Evolutionary conservation across 2,329 filamentous ascomycete species (phyloP).

Genomic region (Rhynchosporium agropyri): DNA sequence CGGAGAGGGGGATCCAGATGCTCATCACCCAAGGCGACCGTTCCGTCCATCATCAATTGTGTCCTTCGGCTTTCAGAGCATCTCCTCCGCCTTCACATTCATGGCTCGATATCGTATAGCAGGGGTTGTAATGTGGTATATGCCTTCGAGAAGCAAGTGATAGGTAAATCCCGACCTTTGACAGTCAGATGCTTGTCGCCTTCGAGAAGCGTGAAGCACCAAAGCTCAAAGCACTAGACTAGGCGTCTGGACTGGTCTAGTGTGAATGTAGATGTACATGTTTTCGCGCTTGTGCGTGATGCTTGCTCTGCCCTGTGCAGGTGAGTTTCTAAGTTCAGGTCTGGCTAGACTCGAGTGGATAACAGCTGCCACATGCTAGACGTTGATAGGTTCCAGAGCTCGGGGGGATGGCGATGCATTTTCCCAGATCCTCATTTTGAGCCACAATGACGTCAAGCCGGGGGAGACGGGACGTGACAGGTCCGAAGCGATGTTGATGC

Average conservation of each 20-base stretch:
- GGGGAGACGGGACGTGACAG: not conserved
- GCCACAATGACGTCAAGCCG: conserved; percentile 16
- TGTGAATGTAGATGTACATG: too few relatives aligned
- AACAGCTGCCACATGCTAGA: not conserved
- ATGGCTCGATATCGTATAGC: conserved; percentile 18
- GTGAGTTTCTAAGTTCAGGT: not conserved
- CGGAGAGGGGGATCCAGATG: conserved; percentile 64
- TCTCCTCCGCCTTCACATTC: conserved; percentile 15
- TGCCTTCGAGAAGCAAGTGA: too few relatives aligned
- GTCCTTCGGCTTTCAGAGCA: conserved; percentile 10
- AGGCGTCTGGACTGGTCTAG: not conserved
- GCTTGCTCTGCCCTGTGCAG: not conserved
- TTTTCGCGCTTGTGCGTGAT: too few relatives aligned
- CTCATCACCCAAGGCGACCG: conserved; percentile 33
- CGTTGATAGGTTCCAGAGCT: conserved; percentile 5
- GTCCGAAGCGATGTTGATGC: too few relatives aligned
- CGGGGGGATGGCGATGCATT: not conserved
- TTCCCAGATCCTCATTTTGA: conserved; percentile 4
- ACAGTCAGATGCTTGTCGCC: not conserved
- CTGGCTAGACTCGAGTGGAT: not conserved
- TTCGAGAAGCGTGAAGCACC: not conserved
- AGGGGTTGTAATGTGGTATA: too few relatives aligned
- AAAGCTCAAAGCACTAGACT: too few relatives aligned
- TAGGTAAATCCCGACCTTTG: not conserved
- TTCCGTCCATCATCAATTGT: conserved; percentile 36